Evolutionary conservation across 139 green algal species (phyloP).

Genomic region (Desmodesmus armatus): DNA sequence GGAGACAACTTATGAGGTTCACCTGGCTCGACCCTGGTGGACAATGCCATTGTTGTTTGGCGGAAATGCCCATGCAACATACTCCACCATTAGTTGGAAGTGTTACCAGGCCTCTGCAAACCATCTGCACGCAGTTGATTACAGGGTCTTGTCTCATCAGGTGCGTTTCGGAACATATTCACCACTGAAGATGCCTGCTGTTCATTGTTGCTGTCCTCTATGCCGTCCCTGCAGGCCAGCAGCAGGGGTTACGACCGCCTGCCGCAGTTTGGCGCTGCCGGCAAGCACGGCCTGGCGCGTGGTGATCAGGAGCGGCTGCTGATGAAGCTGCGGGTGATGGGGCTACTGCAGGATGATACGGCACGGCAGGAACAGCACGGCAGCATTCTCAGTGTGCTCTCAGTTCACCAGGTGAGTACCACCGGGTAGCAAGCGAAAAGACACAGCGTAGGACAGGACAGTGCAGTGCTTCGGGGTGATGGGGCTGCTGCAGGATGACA

Average conservation of each 20-base stretch:
- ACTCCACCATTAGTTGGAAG: background rate
- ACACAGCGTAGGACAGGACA: background rate
- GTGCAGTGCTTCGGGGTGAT: constrained; percentile 58
- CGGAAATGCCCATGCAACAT: too few species aligned
- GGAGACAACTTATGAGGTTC: too few species aligned
- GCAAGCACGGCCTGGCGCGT: constrained; percentile 14
- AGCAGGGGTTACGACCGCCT: constrained; percentile 49
- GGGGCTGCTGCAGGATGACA: constrained; percentile 14
- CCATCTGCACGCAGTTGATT: background rate
- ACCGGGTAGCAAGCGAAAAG: too few species aligned
- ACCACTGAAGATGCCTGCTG: too few species aligned
- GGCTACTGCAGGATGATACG: constrained; percentile 66
- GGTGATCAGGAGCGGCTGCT: constrained; percentile 57
- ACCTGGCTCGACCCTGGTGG: too few species aligned
- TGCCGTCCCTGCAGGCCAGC: background rate
- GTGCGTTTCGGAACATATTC: too few species aligned
- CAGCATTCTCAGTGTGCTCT: constrained; percentile 46
- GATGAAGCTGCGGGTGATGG: constrained; percentile 61
- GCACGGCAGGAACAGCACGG: constrained; percentile 54
- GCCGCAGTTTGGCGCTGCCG: constrained; percentile 52
- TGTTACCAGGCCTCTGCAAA: background rate
- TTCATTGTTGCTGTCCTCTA: background rate
- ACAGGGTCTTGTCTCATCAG: too few species aligned
- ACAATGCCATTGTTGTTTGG: too few species aligned
- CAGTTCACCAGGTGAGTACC: constrained; percentile 38